Percentiles rank a stretch among this genome's conserved stretches.
Conservation (phyloP, 352 stramenopile species). For the Pythium brachiatum region DNA sequence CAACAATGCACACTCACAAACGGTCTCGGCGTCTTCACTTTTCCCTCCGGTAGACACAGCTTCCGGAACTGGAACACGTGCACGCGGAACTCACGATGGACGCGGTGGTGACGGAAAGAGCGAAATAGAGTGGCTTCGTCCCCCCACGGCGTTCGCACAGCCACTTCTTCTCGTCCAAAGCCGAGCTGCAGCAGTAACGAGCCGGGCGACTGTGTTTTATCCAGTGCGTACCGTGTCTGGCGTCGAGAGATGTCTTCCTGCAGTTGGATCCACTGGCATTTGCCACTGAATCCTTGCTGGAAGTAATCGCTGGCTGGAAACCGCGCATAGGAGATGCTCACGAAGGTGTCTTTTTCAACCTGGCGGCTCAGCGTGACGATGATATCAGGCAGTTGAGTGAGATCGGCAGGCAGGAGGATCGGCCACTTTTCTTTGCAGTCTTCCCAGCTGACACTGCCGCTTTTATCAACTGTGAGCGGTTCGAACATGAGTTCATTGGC, state of each 20-base stretch:
- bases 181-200: slow-evolving; percentile 53
- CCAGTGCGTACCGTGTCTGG: slow-evolving; percentile 52
- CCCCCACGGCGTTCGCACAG: slow-evolving; percentile 50
- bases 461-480: slow-evolving; percentile 39
- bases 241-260: slow-evolving; percentile 57
- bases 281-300: slow-evolving; percentile 36
- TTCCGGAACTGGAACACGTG: slow-evolving; percentile 83
- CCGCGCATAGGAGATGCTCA: slow-evolving; percentile 56
- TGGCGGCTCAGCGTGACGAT: slow-evolving; percentile 64
- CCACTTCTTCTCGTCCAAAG: slow-evolving; percentile 68
- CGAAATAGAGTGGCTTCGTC: slow-evolving; percentile 40
- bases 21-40: slow-evolving; percentile 62
- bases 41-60: slow-evolving; percentile 41
- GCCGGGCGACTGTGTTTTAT: slow-evolving; percentile 48
- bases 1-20: slow-evolving; percentile 78
- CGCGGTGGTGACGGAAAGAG: slow-evolving; percentile 42
- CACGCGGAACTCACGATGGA: slow-evolving; percentile 70
- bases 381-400: slow-evolving; percentile 68
- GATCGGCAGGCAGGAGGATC: slow-evolving; percentile 55
- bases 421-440: slow-evolving; percentile 45
- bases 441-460: slow-evolving; percentile 49
- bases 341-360: slow-evolving; percentile 55
- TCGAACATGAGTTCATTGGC: slow-evolving; percentile 52
- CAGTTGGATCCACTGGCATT: slow-evolving; percentile 56
- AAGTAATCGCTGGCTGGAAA: slow-evolving; percentile 42